Evolutionary conservation across 2,329 filamentous ascomycete species (phyloP), one percentile per base, ranked within the genome.

Genomic region (Didymella keratinophila): DNA sequence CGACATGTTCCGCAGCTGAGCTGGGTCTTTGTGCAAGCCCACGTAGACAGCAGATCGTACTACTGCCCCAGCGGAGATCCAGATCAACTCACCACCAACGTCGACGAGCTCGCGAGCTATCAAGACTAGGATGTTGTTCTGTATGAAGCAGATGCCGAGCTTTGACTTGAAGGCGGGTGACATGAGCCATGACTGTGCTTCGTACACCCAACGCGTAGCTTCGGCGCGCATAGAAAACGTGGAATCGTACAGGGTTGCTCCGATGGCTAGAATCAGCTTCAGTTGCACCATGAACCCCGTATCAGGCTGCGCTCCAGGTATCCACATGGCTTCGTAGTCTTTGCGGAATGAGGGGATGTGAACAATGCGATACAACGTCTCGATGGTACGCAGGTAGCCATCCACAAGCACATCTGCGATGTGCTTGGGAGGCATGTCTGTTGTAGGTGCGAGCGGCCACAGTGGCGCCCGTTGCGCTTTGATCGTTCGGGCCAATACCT

Each of bases 261-360:
- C 87, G 18, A 88, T 81, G 0, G 86, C 84, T 4, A 88, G 71
- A 0, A 87, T 79, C 0, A 89, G 73, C 62, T 87, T 86, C 2
- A 88, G 61, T 44, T 85, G 85, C 14, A 87, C 78, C 1, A 87
- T 58, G 47, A 88, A 88, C 0, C 71, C 74, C 1, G 71, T 73
- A 39, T 81, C 78, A 0, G 76, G 67, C 1, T 71, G 56, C 0
- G 57, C 30, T 0, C 64, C 62, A 1, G 71, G 62, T 0, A 39
- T 36, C 85, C 85, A 88, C 0, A 85, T 62, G 0, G 78, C 76
- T 23, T 85, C 82, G 20, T 85, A 86, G 2, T 81, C 78, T 7
- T 67, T 74, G 25, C 56, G 73, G 43, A 86, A 86, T 1, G 77
- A 79, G 0, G 83, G 83, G 0, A 85, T 68, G 56, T 86, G 84